These are phyloP conservation scores for Gigaspora rosea DNA, from an alignment of 192 early-diverging fungal species.

Conservation along the genomic window DNA sequence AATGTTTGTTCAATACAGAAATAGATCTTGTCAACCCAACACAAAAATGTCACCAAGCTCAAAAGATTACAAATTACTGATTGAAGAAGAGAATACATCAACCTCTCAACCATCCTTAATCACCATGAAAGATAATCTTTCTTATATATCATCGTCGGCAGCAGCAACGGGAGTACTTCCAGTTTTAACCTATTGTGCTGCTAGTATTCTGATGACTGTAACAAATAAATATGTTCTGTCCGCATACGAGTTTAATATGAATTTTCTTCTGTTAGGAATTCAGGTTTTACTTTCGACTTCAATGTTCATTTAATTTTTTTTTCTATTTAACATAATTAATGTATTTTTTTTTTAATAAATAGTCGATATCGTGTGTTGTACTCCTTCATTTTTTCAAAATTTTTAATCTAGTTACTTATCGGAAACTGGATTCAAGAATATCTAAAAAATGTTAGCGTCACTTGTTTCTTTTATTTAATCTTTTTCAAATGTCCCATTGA, in stretches of 20 bases:
- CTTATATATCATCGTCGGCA: not conserved
- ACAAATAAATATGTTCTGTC: slow-evolving; percentile 87
- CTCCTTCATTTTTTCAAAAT: slow-evolving; percentile 18
- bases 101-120: too few relatives aligned
- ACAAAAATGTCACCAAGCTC: too few relatives aligned
- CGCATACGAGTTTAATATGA: slow-evolving; percentile 82
- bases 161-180: slow-evolving; percentile 51
- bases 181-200: slow-evolving; percentile 83
- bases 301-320: not conserved
- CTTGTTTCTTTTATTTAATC: not conserved
- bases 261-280: slow-evolving; percentile 77
- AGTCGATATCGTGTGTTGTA: slow-evolving; percentile 8
- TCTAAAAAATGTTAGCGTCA: slow-evolving; percentile 9
- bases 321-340: not conserved
- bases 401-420: slow-evolving; percentile 9
- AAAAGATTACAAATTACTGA: too few relatives aligned
- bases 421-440: slow-evolving; percentile 1
- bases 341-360: not conserved
- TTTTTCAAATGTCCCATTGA: not conserved
- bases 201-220: slow-evolving; percentile 89
- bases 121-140: not conserved
- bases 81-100: too few relatives aligned
- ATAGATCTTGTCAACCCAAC: too few relatives aligned
- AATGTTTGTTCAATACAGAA: too few relatives aligned
- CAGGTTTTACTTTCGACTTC: slow-evolving; percentile 48